Evolutionary conservation across 106 monocot genomes (phyloP), one percentile per base, ranked within the genome.

Genomic region (Platanthera zijinensis): DNA sequence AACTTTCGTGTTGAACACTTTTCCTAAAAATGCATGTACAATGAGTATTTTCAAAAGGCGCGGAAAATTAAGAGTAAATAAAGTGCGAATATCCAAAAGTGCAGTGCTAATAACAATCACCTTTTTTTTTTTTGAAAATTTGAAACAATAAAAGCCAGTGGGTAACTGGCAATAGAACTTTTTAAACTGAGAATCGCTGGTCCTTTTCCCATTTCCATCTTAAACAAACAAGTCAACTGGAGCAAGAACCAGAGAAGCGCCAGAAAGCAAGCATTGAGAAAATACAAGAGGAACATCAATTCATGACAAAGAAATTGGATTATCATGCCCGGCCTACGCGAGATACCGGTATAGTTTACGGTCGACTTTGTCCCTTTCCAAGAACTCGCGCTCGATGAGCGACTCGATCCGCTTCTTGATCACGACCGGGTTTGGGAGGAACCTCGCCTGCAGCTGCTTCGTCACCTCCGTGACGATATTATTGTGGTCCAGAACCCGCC

Each of bases 371-470:
- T 92, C 92, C 81, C 92, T 83, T 71, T 92, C 92, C 74, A 92
- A 82, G 82, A 92, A 92, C 73, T 92, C 92, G 67, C 92, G 22
- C 62, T 92, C 92, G n/a, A 92, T 89, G 48, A 92, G 85, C 10
- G 92, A 92, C 39, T 92, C 92, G 14, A 92, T 92, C 71, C 92
- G 73, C 71, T 92, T 92, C 83, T 92, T 92, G 28, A 92, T 89
- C 66, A 92, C 87, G 7, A 89, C 89, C 10, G 92, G 92, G 62
- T 92, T 92, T 1, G 89, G 89, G 49, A 92, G 46, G 83, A 92
- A 92, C 17, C 92, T 78, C 0, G 89, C 77, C 74, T 92, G 92
- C 79, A 92, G 77, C 82, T 92, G 92, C 83, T 85, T 86, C 7
- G 89, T 92, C 14, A 92, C 92, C 81, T 92, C 92, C 0, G 89